phyloP scores from a whole-genome alignment of 2,329 filamentous ascomycete genomes.

The Monilinia polystroma region DNA sequence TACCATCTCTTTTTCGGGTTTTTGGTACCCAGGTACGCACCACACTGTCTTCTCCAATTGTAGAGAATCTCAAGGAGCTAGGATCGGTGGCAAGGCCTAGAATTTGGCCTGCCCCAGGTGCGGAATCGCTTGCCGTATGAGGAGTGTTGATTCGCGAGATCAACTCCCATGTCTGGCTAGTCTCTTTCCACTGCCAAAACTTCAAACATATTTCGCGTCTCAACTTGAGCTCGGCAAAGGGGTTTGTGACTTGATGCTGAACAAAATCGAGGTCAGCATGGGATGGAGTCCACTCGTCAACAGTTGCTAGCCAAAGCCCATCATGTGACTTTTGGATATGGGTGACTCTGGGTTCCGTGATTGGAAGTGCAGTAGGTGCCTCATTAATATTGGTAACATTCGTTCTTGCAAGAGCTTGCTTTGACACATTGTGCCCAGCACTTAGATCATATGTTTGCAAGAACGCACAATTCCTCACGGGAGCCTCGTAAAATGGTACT shows the following conservation, averaged over 20 bases:
- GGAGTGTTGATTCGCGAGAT: slow-evolving; percentile 82
- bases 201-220: slow-evolving; percentile 78
- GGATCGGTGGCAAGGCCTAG: slow-evolving; percentile 74
- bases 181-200: slow-evolving; percentile 74
- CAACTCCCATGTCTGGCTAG: slow-evolving; percentile 64
- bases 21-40: slow-evolving; percentile 82
- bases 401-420: slow-evolving; percentile 85
- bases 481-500: slow-evolving; percentile 51
- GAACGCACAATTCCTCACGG: slow-evolving; percentile 56
- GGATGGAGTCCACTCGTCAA: slow-evolving; percentile 86
- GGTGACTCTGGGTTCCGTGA: slow-evolving; percentile 76
- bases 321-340: slow-evolving; percentile 75
- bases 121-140: slow-evolving; percentile 59
- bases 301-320: slow-evolving; percentile 84
- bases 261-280: slow-evolving; percentile 63
- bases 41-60: slow-evolving; percentile 75
- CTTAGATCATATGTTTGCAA: slow-evolving; percentile 88
- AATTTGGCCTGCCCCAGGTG: slow-evolving; percentile 55
- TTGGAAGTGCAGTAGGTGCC: slow-evolving; percentile 66
- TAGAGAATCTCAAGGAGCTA: slow-evolving; percentile 70
- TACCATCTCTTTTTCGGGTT: slow-evolving; percentile 65
- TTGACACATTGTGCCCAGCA: slow-evolving; percentile 72
- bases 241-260: slow-evolving; percentile 46
- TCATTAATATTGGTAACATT: slow-evolving; percentile 80
- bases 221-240: slow-evolving; percentile 50